These are phyloP conservation scores for Cicer yamashitae DNA, from an alignment of 306 rosid genomes.

Conservation along the genomic window DNA sequence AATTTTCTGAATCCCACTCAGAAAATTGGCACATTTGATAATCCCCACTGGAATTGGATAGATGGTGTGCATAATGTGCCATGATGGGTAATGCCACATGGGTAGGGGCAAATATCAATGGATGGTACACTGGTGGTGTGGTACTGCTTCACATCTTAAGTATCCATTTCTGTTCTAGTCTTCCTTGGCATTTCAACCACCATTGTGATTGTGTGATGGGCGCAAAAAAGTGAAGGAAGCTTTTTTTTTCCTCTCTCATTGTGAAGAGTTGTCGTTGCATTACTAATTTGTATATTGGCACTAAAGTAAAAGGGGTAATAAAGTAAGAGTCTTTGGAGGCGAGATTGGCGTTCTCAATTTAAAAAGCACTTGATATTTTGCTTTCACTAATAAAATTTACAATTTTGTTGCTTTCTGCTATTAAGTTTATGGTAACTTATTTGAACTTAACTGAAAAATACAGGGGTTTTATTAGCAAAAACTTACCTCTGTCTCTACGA, in stretches of 20 bases:
- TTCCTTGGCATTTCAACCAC: conserved; percentile 36
- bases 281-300: conserved; percentile 24
- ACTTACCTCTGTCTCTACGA: too few species aligned
- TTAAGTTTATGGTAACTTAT: too few species aligned
- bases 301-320: conserved; percentile 34
- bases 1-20: too few species aligned
- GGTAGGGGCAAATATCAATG: conserved; percentile 44
- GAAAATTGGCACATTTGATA: too few species aligned
- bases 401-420: too few species aligned
- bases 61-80: background rate
- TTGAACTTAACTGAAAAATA: too few species aligned
- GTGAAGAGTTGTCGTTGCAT: conserved; percentile 27
- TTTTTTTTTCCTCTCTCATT: conserved; percentile 36
- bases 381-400: background rate
- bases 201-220: conserved; percentile 45
- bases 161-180: conserved; percentile 30
- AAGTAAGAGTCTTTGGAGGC: conserved; percentile 50
- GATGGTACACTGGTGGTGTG: conserved; percentile 1
- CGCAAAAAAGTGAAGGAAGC: conserved; percentile 50
- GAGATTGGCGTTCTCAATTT: conserved; percentile 61
- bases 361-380: background rate
- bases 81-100: conserved; percentile 43
- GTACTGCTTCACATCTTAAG: conserved; percentile 6
- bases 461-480: too few species aligned
- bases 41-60: too few species aligned